Evolutionary conservation across 176 grass and related monocot genomes (phyloP).

Genomic region (Pharus latifolius): DNA sequence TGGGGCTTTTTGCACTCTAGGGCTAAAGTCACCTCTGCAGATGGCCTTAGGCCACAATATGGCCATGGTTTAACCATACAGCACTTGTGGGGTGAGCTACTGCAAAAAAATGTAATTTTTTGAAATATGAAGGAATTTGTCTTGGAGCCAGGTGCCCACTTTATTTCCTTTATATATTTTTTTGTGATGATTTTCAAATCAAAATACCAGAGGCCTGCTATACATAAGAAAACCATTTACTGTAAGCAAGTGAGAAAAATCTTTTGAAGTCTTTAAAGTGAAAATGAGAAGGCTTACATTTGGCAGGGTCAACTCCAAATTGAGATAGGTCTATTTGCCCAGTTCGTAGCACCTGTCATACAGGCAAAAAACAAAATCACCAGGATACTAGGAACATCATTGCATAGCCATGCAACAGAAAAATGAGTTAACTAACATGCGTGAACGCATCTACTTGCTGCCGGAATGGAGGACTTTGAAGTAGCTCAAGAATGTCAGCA

Average conservation of each 20-base stretch:
- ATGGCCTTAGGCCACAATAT: too few relatives aligned
- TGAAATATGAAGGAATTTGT: not conserved
- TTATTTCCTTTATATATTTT: not conserved
- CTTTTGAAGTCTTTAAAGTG: not conserved
- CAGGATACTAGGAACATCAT: not conserved
- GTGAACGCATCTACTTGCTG: constrained; percentile 94
- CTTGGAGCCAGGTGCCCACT: not conserved
- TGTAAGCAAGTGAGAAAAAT: not conserved
- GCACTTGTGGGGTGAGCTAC: not conserved
- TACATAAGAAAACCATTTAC: not conserved
- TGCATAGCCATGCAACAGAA: not conserved
- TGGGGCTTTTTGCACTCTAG: too few relatives aligned
- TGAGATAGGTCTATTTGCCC: constrained; percentile 89
- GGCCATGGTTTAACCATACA: too few relatives aligned
- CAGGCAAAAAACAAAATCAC: constrained; percentile 17
- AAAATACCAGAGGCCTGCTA: not conserved
- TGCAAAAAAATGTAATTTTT: not conserved
- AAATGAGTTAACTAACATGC: constrained; percentile 44
- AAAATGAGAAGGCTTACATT: constrained; percentile 50
- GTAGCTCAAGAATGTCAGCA: constrained; percentile 77
- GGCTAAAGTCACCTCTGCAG: too few relatives aligned
- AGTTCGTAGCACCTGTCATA: constrained; percentile 68
- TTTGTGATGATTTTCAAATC: not conserved
- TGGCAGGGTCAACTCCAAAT: constrained; percentile 84
- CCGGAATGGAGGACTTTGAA: constrained; percentile 85